Evolutionary conservation across 805 yeast species (phyloP).

Genomic region (Metschnikowia colocasiae): DNA sequence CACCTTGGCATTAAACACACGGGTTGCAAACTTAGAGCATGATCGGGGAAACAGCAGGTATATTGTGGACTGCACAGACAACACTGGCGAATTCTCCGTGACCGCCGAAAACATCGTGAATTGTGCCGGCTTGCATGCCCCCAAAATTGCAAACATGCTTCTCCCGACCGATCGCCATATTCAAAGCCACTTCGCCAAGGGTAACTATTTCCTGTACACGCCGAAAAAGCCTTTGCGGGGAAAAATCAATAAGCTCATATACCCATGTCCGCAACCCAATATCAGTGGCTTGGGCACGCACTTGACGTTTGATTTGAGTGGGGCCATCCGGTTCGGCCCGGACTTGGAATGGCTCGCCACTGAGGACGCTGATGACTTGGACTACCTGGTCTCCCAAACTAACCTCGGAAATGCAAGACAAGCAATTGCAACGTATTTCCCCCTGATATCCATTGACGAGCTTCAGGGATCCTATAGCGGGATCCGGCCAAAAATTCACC

Average conservation of each 20-base stretch:
- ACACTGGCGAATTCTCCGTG: slow-evolving; percentile 36
- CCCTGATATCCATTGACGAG: slow-evolving; percentile 48
- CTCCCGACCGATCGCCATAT: slow-evolving; percentile 60
- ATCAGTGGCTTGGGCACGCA: slow-evolving; percentile 85
- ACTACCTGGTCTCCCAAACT: slow-evolving; percentile 45
- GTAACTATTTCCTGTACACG: slow-evolving; percentile 68
- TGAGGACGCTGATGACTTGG: slow-evolving; percentile 29
- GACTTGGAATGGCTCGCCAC: slow-evolving; percentile 75
- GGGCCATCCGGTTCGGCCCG: slow-evolving; percentile 81
- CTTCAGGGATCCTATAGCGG: slow-evolving; percentile 73
- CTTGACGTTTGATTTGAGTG: slow-evolving; percentile 77
- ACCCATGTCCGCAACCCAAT: slow-evolving; percentile 71
- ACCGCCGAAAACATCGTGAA: slow-evolving; percentile 61
- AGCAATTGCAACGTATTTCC: slow-evolving; percentile 62
- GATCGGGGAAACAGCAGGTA: slow-evolving; percentile 21
- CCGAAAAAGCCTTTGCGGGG: slow-evolving; percentile 39
- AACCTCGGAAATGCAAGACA: slow-evolving; percentile 54
- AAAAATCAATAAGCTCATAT: slow-evolving; percentile 42
- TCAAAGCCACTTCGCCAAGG: slow-evolving; percentile 71
- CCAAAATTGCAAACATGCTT: slow-evolving; percentile 63
- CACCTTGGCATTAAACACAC: slow-evolving; percentile 60
- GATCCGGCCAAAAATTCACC: slow-evolving; percentile 71
- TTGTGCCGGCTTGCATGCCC: slow-evolving; percentile 78
- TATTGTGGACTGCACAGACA: slow-evolving; percentile 24
- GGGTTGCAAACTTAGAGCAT: slow-evolving; percentile 43